These are phyloP conservation scores for Chamaecrista fasciculata DNA, from an alignment of 306 rosid genomes.

Conservation along the genomic window DNA sequence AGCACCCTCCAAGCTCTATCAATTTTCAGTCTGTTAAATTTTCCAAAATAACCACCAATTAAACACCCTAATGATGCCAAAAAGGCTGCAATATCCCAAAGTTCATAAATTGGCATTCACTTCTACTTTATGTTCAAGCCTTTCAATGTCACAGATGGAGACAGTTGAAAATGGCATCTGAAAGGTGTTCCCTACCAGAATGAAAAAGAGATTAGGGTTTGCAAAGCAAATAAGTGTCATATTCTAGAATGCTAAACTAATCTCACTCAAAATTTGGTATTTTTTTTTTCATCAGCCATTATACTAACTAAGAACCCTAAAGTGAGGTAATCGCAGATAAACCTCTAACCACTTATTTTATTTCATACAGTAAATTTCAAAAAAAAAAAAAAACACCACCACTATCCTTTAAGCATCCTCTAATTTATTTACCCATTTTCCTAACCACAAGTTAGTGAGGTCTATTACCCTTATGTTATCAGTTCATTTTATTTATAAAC, in stretches of 20 bases:
- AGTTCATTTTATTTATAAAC: slow-evolving; percentile 12
- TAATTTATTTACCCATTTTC: not conserved
- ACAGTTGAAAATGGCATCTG: not conserved
- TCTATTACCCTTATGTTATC: not conserved
- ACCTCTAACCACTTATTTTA: not conserved
- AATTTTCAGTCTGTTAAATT: not conserved
- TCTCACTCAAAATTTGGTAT: not conserved
- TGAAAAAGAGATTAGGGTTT: not conserved
- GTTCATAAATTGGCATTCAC: too few species aligned
- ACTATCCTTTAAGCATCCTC: not conserved
- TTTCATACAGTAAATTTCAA: not conserved
- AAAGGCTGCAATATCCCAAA: not conserved
- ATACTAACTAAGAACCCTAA: not conserved
- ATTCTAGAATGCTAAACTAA: not conserved
- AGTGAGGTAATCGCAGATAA: not conserved
- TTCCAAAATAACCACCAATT: not conserved
- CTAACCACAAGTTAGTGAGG: not conserved
- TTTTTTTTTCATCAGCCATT: not conserved
- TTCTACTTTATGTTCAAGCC: too few species aligned
- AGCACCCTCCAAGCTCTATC: not conserved
- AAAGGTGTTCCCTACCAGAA: not conserved
- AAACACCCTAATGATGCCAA: not conserved
- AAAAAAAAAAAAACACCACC: not conserved
- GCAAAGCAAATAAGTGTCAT: too few species aligned
- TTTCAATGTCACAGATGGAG: not conserved